These are phyloP conservation scores for Recurvomyces mirabilis DNA, from an alignment of 495 filamentous ascomycete species.

Conservation along the genomic window DNA sequence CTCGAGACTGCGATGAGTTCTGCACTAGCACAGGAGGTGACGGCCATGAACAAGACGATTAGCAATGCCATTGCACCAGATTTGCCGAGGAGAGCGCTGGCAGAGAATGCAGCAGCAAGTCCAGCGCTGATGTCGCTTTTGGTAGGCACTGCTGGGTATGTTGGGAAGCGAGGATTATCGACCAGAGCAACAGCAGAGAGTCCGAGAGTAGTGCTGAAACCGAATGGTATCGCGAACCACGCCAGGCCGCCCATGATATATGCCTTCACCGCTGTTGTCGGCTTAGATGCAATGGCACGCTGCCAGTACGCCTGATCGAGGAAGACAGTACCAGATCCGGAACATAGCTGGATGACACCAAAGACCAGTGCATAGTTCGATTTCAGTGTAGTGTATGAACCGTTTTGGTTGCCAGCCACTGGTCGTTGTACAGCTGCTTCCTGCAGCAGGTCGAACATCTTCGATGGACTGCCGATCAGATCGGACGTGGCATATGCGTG, in stretches of 20 bases:
- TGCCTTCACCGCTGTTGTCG: conserved; percentile 22
- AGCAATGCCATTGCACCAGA: conserved; percentile 21
- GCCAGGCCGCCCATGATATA: conserved; percentile 24
- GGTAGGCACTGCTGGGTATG: conserved; percentile 22
- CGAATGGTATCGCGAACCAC: conserved; percentile 26
- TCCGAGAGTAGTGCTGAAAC: conserved; percentile 24
- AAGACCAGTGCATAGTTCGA: conserved; percentile 26
- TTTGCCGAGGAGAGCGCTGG: conserved; percentile 18
- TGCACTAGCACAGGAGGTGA: conserved; percentile 20
- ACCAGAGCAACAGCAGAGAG: conserved; percentile 23
- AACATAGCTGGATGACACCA: conserved; percentile 26
- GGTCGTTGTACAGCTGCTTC: conserved; percentile 20
- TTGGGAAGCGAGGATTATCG: conserved; percentile 24
- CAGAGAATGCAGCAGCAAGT: conserved; percentile 19
- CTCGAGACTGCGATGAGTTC: conserved; percentile 23
- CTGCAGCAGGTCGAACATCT: conserved; percentile 25
- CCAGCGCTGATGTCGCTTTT: conserved; percentile 19
- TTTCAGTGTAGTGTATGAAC: conserved; percentile 23
- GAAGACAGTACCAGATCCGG: conserved; percentile 21
- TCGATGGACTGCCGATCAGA: conserved; percentile 23
- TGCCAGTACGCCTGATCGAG: conserved; percentile 27
- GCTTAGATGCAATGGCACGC: conserved; percentile 22
- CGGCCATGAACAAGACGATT: conserved; percentile 26
- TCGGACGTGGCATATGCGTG: conserved; percentile 20
- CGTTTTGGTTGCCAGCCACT: conserved; percentile 23